phyloP scores from a whole-genome alignment of 1,139 yeast species.

The Lodderomyces metapsilosis region DNA sequence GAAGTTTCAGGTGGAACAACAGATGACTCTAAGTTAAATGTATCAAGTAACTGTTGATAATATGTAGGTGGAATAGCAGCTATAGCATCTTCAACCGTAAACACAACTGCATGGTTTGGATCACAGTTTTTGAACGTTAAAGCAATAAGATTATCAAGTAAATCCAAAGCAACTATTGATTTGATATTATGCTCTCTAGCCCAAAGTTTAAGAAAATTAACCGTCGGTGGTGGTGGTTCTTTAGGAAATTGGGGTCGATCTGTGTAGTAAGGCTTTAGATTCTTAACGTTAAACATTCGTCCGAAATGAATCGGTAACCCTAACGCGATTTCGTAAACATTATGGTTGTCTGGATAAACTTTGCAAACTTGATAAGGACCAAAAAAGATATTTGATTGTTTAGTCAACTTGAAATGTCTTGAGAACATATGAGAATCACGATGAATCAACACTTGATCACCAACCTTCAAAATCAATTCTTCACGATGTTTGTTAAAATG shows the following conservation, averaged over 20 bases:
- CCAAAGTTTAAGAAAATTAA: neutral
- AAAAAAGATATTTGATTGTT: neutral
- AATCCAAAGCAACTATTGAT: neutral
- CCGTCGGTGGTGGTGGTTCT: neutral
- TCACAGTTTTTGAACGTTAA: neutral
- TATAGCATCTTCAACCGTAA: neutral
- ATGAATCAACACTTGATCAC: neutral
- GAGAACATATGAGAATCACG: neutral
- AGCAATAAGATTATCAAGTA: neutral
- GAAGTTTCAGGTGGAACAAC: too few species aligned
- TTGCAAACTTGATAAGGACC: neutral
- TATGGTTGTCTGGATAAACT: neutral
- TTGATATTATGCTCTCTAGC: too few species aligned
- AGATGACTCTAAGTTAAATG: too few species aligned
- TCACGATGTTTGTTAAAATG: neutral
- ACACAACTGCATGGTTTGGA: neutral
- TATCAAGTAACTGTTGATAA: too few species aligned
- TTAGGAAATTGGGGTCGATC: neutral
- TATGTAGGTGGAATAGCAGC: neutral
- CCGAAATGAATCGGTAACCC: too few species aligned
- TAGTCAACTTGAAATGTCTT: neutral
- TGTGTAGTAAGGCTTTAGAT: neutral
- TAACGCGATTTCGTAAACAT: neutral
- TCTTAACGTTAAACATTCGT: too few species aligned
- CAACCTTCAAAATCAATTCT: constrained; percentile 1